phyloP scores from a whole-genome alignment of 1,284 basidiomycete genomes.

The Cerioporus squamosus region DNA sequence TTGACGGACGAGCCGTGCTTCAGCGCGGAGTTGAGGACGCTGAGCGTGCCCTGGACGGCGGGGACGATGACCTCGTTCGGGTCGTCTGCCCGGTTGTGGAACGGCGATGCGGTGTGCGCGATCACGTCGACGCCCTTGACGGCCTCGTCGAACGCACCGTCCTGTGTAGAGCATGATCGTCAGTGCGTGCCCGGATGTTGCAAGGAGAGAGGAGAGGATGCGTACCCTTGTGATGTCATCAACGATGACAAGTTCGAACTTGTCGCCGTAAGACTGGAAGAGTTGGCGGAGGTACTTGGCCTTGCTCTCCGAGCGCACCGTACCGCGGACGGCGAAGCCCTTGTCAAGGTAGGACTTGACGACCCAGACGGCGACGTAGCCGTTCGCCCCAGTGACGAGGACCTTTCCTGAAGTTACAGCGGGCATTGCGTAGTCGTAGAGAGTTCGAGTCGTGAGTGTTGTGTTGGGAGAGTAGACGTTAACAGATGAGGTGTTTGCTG shows the following conservation, averaged over 20 bases:
- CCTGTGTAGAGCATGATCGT: conserved; percentile 22
- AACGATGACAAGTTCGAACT: conserved; percentile 53
- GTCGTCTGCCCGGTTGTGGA: conserved; percentile 37
- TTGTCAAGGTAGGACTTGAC: conserved; percentile 34
- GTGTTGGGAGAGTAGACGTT: no score
- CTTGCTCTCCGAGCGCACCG: conserved; percentile 50
- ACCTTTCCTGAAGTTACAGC: conserved; percentile 27
- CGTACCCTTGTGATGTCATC: conserved; percentile 56
- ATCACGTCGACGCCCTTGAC: conserved; percentile 43
- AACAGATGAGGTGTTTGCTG: no score
- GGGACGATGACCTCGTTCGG: conserved; percentile 38
- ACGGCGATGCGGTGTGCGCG: conserved; percentile 51
- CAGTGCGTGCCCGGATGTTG: no score
- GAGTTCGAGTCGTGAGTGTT: no score
- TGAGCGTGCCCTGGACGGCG: conserved; percentile 33
- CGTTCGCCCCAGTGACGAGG: conserved; percentile 37
- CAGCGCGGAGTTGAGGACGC: conserved; percentile 29
- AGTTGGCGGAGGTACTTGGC: conserved; percentile 42
- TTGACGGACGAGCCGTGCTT: conserved; percentile 48
- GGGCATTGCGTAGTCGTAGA: conserved; percentile 25
- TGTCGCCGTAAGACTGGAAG: conserved; percentile 17
- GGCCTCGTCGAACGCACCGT: conserved; percentile 37
- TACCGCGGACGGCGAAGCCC: conserved; percentile 48
- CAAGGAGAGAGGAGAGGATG: background rate
- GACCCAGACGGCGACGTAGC: conserved; percentile 38